Evolutionary conservation across 768 basidiomycete genomes (phyloP), one percentile per base, ranked within the genome.

Genomic region (Clitopilus passeckerianus): DNA sequence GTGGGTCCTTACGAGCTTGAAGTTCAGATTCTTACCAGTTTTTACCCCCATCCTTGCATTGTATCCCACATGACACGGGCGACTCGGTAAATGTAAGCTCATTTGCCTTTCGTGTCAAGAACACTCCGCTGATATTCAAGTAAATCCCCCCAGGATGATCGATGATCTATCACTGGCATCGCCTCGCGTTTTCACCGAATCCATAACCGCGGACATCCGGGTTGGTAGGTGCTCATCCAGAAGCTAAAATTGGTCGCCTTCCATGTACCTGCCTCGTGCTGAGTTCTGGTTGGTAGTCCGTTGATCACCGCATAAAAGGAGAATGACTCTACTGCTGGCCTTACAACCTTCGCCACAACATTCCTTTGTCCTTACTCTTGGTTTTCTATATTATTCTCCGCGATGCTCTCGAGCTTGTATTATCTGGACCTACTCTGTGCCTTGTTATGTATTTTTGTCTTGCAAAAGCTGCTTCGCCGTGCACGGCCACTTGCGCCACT

Each of bases 351-450:
- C 62, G 35, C 55, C 63, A 56, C 63, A 41, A 63, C 67, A 60
- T 61, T 71, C 65, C 68, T 67, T 69, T 69, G 54, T 59, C 37
- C 62, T 59, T 61, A 60, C 57, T 60, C 63, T 66, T 53, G 23
- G 43, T 61, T 69, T 60, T 50, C 62, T 66, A 53, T 56, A 46
- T 50, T 53, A 63, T 58, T 55, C 57, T 59, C 37, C 50, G 54
- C 71, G 64, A 72, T 74, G 71, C 62, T 68, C 34, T 62, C 65
- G 56, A 67, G 57, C 57, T 59, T 71, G 37, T 59, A 71, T 34
- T 60, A 68, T 53, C 57, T 75, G 37, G 71, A 77, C 57, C 57
- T 79, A 43, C 66, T 69, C 37, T 68, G 77, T 27, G 66, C 70
- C 46, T 60, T 74, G 43, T 60, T 74, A 27, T 69, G 70, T 30